These are phyloP conservation scores for Sedum album DNA, from an alignment of 164 flowering plant species.

Conservation along the genomic window DNA sequence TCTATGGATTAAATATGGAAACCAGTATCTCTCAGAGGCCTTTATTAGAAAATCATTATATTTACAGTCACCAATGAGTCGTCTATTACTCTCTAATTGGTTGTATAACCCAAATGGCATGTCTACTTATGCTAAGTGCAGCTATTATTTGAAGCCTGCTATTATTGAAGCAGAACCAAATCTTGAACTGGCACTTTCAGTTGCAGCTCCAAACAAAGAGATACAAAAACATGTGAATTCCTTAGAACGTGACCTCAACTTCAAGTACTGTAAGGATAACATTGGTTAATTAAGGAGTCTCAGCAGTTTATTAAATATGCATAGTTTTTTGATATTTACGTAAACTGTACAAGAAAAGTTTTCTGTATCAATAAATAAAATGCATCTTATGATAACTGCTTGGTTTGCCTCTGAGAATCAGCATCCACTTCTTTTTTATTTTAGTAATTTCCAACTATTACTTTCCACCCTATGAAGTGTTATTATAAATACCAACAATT, in stretches of 20 bases:
- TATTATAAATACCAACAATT: too few relatives aligned
- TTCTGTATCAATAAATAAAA: neutral
- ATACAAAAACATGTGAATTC: neutral
- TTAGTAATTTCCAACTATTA: neutral
- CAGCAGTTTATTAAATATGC: neutral
- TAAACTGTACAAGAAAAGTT: neutral
- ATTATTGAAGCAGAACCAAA: slow-evolving; percentile 2
- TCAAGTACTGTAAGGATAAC: neutral
- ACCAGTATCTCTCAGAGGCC: neutral
- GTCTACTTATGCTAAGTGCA: neutral
- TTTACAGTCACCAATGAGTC: neutral
- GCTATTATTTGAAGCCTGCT: neutral
- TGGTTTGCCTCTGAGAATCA: neutral
- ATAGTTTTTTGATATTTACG: neutral
- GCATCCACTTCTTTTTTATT: neutral
- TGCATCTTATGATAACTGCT: neutral
- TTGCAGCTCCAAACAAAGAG: neutral
- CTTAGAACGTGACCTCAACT: neutral
- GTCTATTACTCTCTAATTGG: neutral
- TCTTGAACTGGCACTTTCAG: slow-evolving; percentile 4
- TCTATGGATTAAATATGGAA: neutral
- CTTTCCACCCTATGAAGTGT: too few relatives aligned
- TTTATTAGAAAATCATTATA: neutral
- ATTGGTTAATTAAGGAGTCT: neutral
- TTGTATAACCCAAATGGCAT: neutral